These are phyloP conservation scores for Pythium oligandrum DNA, from an alignment of 352 stramenopile genomes.

Conservation along the genomic window DNA sequence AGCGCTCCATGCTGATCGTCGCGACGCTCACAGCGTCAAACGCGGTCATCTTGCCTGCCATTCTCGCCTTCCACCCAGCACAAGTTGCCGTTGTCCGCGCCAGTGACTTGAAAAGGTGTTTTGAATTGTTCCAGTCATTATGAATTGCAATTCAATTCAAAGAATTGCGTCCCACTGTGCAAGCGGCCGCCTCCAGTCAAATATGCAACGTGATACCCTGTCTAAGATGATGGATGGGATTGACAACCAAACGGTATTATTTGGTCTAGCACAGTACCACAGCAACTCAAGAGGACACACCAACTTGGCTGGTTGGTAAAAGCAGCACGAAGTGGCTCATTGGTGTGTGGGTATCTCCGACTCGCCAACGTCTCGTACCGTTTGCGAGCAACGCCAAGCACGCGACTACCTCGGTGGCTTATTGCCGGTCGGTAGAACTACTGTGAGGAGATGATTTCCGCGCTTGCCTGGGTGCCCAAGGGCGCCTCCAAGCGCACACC, in stretches of 20 bases:
- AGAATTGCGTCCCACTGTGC: constrained; percentile 15
- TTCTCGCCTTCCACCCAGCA: constrained; percentile 8
- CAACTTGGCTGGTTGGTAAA: constrained; percentile 19
- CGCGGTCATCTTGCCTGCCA: constrained; percentile 4
- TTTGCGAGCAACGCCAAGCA: constrained; percentile 1
- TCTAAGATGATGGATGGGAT: constrained; percentile 7
- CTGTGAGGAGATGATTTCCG: constrained; percentile 42
- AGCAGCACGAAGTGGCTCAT: background rate
- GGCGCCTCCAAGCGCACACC: constrained; percentile 56
- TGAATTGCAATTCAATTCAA: constrained; percentile 23
- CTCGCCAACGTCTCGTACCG: background rate
- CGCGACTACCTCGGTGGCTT: background rate
- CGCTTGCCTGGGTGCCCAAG: constrained; percentile 52
- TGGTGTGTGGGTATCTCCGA: no score
- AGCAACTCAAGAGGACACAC: no score
- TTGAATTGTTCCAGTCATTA: constrained; percentile 11
- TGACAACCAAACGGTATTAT: constrained; percentile 21
- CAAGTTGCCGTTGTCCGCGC: no score
- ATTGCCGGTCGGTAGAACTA: constrained; percentile 1
- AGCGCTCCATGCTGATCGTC: constrained; percentile 27
- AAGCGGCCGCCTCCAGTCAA: constrained; percentile 16
- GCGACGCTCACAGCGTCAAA: constrained; percentile 12
- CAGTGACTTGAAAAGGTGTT: constrained; percentile 22
- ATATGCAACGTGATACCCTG: constrained; percentile 11
- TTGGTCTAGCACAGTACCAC: constrained; percentile 12